Percentiles rank a stretch among this genome's conserved stretches.
phyloP scores from a whole-genome alignment of 345 rosid species.

The Acer negundo region DNA sequence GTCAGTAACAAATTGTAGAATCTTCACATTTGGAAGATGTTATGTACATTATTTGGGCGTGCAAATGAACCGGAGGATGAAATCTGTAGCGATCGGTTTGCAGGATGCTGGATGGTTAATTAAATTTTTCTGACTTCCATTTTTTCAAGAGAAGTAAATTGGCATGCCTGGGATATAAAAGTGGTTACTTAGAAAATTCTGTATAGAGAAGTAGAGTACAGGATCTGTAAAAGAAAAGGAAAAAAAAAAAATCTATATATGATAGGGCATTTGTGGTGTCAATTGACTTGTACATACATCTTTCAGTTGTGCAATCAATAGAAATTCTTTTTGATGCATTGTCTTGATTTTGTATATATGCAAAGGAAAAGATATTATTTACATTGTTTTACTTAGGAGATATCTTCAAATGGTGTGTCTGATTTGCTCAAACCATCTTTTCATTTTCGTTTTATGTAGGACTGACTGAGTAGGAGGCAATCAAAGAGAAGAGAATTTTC shows the following conservation, averaged over 20 bases:
- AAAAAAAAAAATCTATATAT: neutral
- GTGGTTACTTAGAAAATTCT: slow-evolving; percentile 13
- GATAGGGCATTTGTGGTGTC: slow-evolving; percentile 26
- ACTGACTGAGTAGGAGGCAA: neutral
- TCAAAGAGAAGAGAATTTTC: neutral
- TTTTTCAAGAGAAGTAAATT: slow-evolving; percentile 11
- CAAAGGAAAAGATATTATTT: too few species aligned
- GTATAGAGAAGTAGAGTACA: slow-evolving; percentile 29
- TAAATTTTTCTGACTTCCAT: slow-evolving; percentile 11
- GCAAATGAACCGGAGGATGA: slow-evolving; percentile 9
- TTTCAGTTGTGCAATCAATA: slow-evolving; percentile 20
- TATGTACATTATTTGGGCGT: slow-evolving; percentile 7
- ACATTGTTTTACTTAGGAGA: too few species aligned
- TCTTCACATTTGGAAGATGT: slow-evolving; percentile 8
- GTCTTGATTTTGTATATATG: slow-evolving; percentile 6
- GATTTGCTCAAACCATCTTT: neutral
- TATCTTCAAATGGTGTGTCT: neutral
- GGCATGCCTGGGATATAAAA: slow-evolving; percentile 1
- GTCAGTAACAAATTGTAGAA: neutral
- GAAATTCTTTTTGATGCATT: slow-evolving; percentile 9
- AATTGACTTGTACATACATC: slow-evolving; percentile 31
- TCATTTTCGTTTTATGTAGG: neutral
- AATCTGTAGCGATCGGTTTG: neutral
- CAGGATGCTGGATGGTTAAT: slow-evolving; percentile 13
- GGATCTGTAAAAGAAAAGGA: slow-evolving; percentile 13